These are phyloP conservation scores for Hirsutella rhossiliensis DNA, from an alignment of 2,329 filamentous ascomycete genomes.

Conservation along the genomic window DNA sequence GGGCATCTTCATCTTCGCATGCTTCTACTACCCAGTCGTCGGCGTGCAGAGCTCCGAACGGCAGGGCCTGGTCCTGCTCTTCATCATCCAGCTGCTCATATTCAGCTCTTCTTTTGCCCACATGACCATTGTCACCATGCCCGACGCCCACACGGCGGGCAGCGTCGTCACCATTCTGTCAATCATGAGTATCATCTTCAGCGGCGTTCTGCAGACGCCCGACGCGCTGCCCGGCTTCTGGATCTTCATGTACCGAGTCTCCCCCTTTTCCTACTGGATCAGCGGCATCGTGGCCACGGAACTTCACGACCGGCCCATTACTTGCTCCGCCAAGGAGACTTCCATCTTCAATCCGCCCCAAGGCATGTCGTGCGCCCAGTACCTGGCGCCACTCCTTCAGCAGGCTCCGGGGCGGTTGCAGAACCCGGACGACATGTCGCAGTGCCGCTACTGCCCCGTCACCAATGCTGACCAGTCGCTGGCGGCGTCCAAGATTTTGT, in stretches of 20 bases:
- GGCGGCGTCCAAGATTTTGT: constrained; percentile 31
- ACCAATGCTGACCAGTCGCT: constrained; percentile 50
- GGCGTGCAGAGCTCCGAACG: constrained; percentile 37
- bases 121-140: constrained; percentile 60
- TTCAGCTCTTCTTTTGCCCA: constrained; percentile 63
- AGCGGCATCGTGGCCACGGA: constrained; percentile 55
- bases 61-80: constrained; percentile 53
- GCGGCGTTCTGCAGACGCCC: constrained; percentile 50
- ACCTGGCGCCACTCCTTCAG: constrained; percentile 45
- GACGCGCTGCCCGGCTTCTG: constrained; percentile 55
- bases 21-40: constrained; percentile 57
- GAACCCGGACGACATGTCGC: constrained; percentile 40
- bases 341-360: constrained; percentile 52
- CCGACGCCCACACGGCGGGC: constrained; percentile 55
- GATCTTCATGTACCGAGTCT: constrained; percentile 62
- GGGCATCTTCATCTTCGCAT: constrained; percentile 49
- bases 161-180: constrained; percentile 49
- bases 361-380: constrained; percentile 50
- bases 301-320: constrained; percentile 40
- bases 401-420: constrained; percentile 44
- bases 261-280: constrained; percentile 58
- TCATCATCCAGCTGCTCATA: constrained; percentile 54
- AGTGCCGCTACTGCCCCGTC: constrained; percentile 58
- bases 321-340: constrained; percentile 43
- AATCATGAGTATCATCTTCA: constrained; percentile 48